These are phyloP conservation scores for Solidago caesia DNA, from an alignment of 129 eudicot genomes.

Conservation along the genomic window DNA sequence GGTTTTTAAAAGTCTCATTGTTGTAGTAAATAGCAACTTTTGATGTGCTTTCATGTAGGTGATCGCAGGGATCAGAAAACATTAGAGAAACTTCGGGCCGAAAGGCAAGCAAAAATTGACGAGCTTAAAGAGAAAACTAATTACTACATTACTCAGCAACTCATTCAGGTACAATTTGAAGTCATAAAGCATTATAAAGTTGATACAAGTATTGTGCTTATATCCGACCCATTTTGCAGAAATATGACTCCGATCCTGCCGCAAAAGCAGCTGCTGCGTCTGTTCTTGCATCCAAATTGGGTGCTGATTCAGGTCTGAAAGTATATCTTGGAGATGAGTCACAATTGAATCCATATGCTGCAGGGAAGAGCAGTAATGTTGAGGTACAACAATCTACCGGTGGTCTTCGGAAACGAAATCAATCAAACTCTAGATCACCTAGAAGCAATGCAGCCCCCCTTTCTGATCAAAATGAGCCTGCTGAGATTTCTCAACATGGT, in stretches of 20 bases:
- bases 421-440: slow-evolving; percentile 41
- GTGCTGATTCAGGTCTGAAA: slow-evolving; percentile 85
- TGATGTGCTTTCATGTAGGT: slow-evolving; percentile 44
- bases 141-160: slow-evolving; percentile 89
- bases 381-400: slow-evolving; percentile 44
- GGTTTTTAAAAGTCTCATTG: background rate
- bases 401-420: slow-evolving; percentile 86
- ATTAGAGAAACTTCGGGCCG: slow-evolving; percentile 81
- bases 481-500: slow-evolving; percentile 39
- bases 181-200: background rate
- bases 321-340: slow-evolving; percentile 62
- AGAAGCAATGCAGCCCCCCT: slow-evolving; percentile 35
- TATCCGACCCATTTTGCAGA: slow-evolving; percentile 45
- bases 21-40: slow-evolving; percentile 3
- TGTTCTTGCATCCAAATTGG: slow-evolving; percentile 83
- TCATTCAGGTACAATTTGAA: slow-evolving; percentile 71
- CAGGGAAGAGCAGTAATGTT: slow-evolving; percentile 65
- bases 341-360: slow-evolving; percentile 33
- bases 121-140: slow-evolving; percentile 94
- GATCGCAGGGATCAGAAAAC: slow-evolving; percentile 77
- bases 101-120: slow-evolving; percentile 87
- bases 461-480: slow-evolving; percentile 39
- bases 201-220: background rate
- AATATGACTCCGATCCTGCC: slow-evolving; percentile 95
- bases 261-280: slow-evolving; percentile 97